These are phyloP conservation scores for Sporothrix brasiliensis DNA, from an alignment of 2,329 filamentous ascomycete genomes.

Conservation along the genomic window DNA sequence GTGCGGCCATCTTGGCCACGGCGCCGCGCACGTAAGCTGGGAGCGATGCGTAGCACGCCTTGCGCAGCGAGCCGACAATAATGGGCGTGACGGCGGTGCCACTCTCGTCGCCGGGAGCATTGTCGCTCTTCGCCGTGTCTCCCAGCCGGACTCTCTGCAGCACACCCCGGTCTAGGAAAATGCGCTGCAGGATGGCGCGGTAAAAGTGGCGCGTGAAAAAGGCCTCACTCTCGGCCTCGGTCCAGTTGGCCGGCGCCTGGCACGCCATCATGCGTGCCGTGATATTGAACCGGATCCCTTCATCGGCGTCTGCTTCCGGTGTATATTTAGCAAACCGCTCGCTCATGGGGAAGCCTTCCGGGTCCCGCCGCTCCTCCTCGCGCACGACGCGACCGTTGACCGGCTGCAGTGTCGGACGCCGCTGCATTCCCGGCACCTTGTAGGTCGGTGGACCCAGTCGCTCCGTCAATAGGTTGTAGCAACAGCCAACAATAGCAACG, in stretches of 20 bases:
- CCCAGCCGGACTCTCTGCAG: slow-evolving; percentile 63
- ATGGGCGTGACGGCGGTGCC: slow-evolving; percentile 71
- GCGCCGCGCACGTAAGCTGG: slow-evolving; percentile 78
- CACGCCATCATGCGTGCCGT: slow-evolving; percentile 98
- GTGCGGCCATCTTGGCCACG: slow-evolving; percentile 65
- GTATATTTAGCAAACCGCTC: slow-evolving; percentile 62
- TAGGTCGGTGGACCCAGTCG: slow-evolving; percentile 82
- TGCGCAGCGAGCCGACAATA: slow-evolving; percentile 82
- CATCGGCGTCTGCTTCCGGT: slow-evolving; percentile 49
- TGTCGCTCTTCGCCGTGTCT: slow-evolving; percentile 38
- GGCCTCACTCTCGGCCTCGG: slow-evolving; percentile 71
- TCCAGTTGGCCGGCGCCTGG: slow-evolving; percentile 94
- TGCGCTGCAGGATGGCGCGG: slow-evolving; percentile 83
- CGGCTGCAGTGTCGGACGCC: slow-evolving; percentile 66
- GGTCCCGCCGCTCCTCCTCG: slow-evolving; percentile 75
- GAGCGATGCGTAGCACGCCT: slow-evolving; percentile 77
- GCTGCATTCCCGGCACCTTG: slow-evolving; percentile 70
- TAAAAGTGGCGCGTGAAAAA: slow-evolving; percentile 96
- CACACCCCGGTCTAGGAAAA: slow-evolving; percentile 85
- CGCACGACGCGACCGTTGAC: slow-evolving; percentile 68
- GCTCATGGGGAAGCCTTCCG: slow-evolving; percentile 93
- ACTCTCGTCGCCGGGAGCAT: slow-evolving; percentile 47
- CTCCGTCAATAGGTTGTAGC: slow-evolving; percentile 95
- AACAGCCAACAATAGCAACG: slow-evolving; percentile 96
- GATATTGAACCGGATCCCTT: slow-evolving; percentile 83